phyloP scores from a whole-genome alignment of 2,329 filamentous ascomycete genomes.

The Corynespora cassiicola region DNA sequence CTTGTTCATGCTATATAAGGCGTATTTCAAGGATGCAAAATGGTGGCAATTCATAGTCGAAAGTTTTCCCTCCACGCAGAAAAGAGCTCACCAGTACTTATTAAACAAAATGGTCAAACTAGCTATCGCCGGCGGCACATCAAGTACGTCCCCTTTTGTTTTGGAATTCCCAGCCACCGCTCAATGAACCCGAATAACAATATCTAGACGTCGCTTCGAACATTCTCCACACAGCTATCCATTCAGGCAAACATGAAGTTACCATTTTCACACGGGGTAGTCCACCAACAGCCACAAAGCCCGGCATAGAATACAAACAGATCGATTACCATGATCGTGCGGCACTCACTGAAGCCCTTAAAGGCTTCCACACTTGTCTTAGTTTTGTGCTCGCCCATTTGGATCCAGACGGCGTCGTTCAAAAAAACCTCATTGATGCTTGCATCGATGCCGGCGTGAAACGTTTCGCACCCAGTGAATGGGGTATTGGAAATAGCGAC shows the following conservation, averaged over 20 bases:
- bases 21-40: no score
- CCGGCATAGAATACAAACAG: constrained; percentile 44
- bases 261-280: no score
- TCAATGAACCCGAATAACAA: constrained; percentile 3
- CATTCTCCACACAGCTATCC: constrained; percentile 59
- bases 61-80: no score
- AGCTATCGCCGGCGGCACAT: constrained; percentile 53
- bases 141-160: no score
- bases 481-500: constrained; percentile 27
- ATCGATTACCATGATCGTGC: constrained; percentile 50
- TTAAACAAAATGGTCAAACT: constrained; percentile 55
- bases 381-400: constrained; percentile 55
- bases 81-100: no score
- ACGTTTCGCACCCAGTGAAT: constrained; percentile 32
- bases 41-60: no score
- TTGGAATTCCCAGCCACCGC: no score
- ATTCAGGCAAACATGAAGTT: no score
- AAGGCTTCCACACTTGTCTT: constrained; percentile 58
- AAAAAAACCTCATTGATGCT: constrained; percentile 29
- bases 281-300: no score
- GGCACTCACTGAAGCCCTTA: constrained; percentile 44
- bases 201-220: constrained; percentile 57
- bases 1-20: no score
- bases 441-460: constrained; percentile 27
- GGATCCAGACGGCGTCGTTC: constrained; percentile 15